Base-by-base conservation (phyloP, 2,329 filamentous ascomycete genomes). In the Parafenestella ontariensis region DNA sequence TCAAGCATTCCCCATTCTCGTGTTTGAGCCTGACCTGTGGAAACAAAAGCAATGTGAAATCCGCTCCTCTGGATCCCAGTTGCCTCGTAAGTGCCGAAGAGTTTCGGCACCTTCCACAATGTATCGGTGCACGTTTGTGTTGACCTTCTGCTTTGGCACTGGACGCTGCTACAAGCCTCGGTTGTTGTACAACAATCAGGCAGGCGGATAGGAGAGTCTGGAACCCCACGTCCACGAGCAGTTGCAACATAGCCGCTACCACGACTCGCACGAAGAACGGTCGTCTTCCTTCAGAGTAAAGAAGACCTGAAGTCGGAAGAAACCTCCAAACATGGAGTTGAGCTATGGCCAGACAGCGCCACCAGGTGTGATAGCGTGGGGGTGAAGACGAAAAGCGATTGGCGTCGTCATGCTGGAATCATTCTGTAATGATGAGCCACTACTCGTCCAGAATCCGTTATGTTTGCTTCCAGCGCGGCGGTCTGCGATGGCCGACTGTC, bases 11-110 rank as follows among this genome's bases (percentile, higher is more conserved):
- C 43, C 52, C 45, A 34, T 44, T 49, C 34, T 45, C 29, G 49
- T 45, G 40, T 47, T 46, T 47, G 58, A 65, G 61, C 62, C 69
- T 58, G 52, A 56, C 31, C 54, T 24, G 46, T 65, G 66, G 63
- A 59, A 65, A 45, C 49, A 70, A 67, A 69, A 70, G 65, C 65
- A 69, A 73, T 44, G 23, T 34, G 20, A n/a, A 40, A n/a, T 62
- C 64, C 66, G 61, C 49, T 45, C 45, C 55, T 56, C 52, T 46
- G 68, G 68, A 58, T 63, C 60, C 53, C 45, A 40, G 43, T 26
- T 46, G 42, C 48, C 26, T 52, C n/a, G 44, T 40, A 60, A 64
- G 54, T 68, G 65, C 70, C 66, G 65, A 62, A 55, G 41, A 23
- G 31, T 36, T 41, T 62, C 60, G 58, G 61, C 56, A 60, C 46